Evolutionary conservation across 192 early-diverging fungal species (phyloP), one percentile per base, ranked within the genome.

Genomic region (Cetraspora pellucida): DNA sequence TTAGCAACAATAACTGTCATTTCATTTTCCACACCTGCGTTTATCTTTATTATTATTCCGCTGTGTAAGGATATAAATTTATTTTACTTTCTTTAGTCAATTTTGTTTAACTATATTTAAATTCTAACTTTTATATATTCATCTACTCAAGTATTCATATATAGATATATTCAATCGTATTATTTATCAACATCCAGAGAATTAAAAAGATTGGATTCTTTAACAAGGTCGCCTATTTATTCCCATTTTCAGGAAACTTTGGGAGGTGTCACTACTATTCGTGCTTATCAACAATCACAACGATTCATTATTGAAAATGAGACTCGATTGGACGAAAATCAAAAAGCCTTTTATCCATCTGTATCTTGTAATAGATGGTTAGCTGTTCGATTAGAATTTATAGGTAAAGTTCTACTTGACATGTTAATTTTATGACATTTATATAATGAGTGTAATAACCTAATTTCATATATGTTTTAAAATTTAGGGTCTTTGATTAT

Each of bases 141-240:
- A 10, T 83, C 19, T 81, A 84, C 70, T 75, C 77, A 75, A 82
- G 47, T 31, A 13, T 77, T 82, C 21, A 10, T 90, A 14, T 95
- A 93, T 77, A 78, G 85, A 10, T 74, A 85, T 47, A 82, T 95
- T 60, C 89, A 88, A 50, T 72, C 78, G 0, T 87, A 88, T 58
- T 97, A 94, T 79, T 80, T 94, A 25, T 84, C 84, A 19, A 83
- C 91, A 0, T 92, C 93, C 3, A 89, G 96, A 58, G 96, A 98
- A 82, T 84, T 97, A 75, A 96, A 97, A 85, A 90, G 96, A 21
- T 81, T 98, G 28, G 93, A 96, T 79, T 91, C 91, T 0, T 84
- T 90, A 9, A 85, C 89, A 3, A 85, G 88, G 78, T 85, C 87
- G n/a, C 95, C 95, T 13, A 82, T 96, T 21, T 93, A 93, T 79